Evolutionary conservation across 2,329 filamentous ascomycete genomes (phyloP), one percentile per base, ranked within the genome.

Genomic region (Paramyrothecium sp.): DNA sequence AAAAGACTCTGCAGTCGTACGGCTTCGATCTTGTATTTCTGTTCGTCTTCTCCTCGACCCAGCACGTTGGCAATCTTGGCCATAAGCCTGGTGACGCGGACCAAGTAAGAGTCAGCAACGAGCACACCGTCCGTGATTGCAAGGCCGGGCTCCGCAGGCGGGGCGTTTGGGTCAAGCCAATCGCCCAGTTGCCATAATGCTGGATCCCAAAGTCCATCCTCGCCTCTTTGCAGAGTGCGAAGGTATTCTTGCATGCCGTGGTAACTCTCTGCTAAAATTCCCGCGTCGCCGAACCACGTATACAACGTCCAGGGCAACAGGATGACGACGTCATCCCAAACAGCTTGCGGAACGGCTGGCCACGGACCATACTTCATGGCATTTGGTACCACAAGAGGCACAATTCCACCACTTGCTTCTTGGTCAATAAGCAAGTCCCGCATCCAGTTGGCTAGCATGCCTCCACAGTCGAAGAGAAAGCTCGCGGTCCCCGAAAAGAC

Each of bases 401-500:
- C 26, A 30, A 30, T 30, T 4, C 26, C 26, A 10, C 26, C 26
- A 30, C 26, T 30, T 10, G 26, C 26, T 30, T 30, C 26, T 21
- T n/a, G 17, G 5, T 46, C 41, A 12, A n/a, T n/a, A 16, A n/a
- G 17, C 41, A 46, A 7, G 41, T 46, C 41, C 41, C 75, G 69
- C 16, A 84, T 67, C 83, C 83, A 86, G 44, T 71, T 70, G 8
- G 71, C 63, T 60, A 81, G 77, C 58, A 86, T 79, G 0, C 79
- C 81, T 0, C 74, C 67, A 2, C 79, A 78, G 61, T 84, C 73
- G 65, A 81, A 87, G 0, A 87, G 70, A 59, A 80, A 86, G 53
- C 76, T 80, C 0, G 80, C 76, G 0, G 81, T 79, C 0, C 80
- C 77, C 0, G 73, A 70, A 57, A 86, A 86, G 1, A 77, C 74